Base-by-base conservation (phyloP, 164 flowering plant species). In the Santalum album region DNA sequence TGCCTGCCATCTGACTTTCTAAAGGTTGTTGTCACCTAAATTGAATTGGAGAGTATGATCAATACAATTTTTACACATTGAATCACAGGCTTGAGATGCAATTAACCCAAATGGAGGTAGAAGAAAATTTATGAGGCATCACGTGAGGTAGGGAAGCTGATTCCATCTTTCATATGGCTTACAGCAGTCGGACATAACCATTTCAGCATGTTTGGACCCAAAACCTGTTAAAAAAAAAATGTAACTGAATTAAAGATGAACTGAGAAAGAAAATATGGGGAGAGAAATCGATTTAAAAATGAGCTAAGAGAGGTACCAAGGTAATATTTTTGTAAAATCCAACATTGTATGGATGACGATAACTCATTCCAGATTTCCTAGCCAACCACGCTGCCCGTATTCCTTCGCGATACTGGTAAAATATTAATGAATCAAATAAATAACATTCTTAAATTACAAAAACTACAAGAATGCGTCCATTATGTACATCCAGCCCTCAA, bases 101-200 rank as follows among this genome's bases (percentile, higher is more conserved):
- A 27, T 1, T 6, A 38, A 38, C 17, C 42, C 14, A 38, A 38
- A 3, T 0, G 17, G 42, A 11, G 19, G 45, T 14, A 43, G 43
- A 50, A 46, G 36, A 43, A 21, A 34, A 42, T 35, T 42, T 32
- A 63, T 57, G 50, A 78, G 63, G 42, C 59, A 46, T 72, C 72
- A 9, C 74, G 76, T 47, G 67, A 12, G 48, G 73, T 66, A 9
- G 79, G 84, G 68, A 75, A 86, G 66, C 64, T 63, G 24, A 65
- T 71, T 36, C 95, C 88, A 55, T 83, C 86, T 68, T 78, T 78
- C 22, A 81, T 61, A 69, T 83, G 87, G 62, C 79, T 58, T 29
- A 62, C 58, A 26, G 79, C 64, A 16, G 78, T 71, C 10, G 90
- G 90, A n/a, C 84, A 83, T 21, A 80, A 58, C 95, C 95, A 86